Evolutionary conservation across 495 filamentous ascomycete genomes (phyloP), one percentile per base, ranked within the genome.

Genomic region (Penicillium subrubescens): DNA sequence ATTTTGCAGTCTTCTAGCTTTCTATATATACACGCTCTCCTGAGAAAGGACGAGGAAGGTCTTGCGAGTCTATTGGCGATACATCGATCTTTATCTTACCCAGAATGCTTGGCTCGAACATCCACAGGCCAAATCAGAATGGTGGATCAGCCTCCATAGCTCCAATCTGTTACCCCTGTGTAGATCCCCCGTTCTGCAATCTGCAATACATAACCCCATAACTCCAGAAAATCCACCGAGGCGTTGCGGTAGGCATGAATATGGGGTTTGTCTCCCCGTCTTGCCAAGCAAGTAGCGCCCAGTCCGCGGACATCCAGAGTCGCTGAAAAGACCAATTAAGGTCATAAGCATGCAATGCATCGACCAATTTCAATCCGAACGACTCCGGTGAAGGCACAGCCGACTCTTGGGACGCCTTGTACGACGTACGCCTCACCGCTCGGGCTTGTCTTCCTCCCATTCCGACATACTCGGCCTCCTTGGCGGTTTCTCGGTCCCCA

Each of bases 101-200:
- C 51, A 71, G 71, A 73, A 73, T 73, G 71, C 71, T 69, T 71
- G 68, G 68, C 70, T 63, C 51, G 17, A 53, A 44, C 59, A 43
- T 2, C 57, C 41, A 59, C 39, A 48, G 57, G 29, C 61, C 48
- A 37, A 66, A 63, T 61, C 41, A 64, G 60, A 50, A 72, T 27
- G 57, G 60, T 60, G 67, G 62, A 65, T 54, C 44, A 61, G 34
- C 61, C 61, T 53, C 39, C 61, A 39, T 33, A 48, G 60, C 51
- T 60, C 41, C 46, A 59, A 59, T 63, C 44, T 35, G 35, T 34
- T 44, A 50, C 35, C 58, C 58, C 61, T 59, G 35, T 57, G 54
- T 55, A 35, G 33, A 55, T 39, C 39, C 7, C 57, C 37, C 54
- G 37, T 31, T 19, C 21, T 61, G 56, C 23, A 53, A 52, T 44